Conservation (phyloP, 2,329 filamentous ascomycete genomes). For the Epichloe uncinata region DNA sequence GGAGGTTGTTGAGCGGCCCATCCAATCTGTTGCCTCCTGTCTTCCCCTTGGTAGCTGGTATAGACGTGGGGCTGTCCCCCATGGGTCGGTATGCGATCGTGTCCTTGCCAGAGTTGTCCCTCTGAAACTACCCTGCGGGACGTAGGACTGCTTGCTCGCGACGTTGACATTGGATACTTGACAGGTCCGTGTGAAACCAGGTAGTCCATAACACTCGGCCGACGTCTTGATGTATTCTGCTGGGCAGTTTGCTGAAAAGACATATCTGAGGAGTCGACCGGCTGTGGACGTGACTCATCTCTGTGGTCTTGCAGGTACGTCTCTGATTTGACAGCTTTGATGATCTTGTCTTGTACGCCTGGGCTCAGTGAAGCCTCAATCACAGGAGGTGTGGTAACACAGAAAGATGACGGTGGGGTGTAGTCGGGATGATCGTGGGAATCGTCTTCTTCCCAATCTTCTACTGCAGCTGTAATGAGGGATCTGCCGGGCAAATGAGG, state of each 20-base stretch:
- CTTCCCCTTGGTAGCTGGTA: neutral
- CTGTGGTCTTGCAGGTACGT: neutral
- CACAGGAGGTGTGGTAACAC: slow-evolving; percentile 1
- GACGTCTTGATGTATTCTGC: slow-evolving; percentile 5
- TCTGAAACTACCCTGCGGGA: neutral
- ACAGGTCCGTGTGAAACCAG: slow-evolving; percentile 6
- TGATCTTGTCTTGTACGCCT: neutral
- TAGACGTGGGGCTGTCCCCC: neutral
- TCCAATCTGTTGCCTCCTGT: neutral
- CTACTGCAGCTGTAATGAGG: slow-evolving; percentile 4
- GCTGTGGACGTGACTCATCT: neutral
- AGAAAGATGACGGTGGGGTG: slow-evolving; percentile 3
- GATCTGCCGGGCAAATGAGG: neutral
- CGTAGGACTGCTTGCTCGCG: slow-evolving; percentile 2
- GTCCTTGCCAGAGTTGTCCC: neutral
- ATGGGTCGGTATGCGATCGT: neutral
- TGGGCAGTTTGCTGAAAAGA: slow-evolving; percentile 1
- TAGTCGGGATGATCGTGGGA: neutral
- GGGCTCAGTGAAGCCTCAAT: neutral
- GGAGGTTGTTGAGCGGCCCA: slow-evolving; percentile 1
- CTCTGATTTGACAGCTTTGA: neutral
- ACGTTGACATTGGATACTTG: slow-evolving; percentile 4
- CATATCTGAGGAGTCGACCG: slow-evolving; percentile 5
- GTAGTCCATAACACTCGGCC: slow-evolving; percentile 10
- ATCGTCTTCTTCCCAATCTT: slow-evolving; percentile 6